Percentiles rank a stretch among this genome's conserved stretches.
Evolutionary conservation across 140 eudicot species (phyloP).

Genomic region (Anethum foeniculum): DNA sequence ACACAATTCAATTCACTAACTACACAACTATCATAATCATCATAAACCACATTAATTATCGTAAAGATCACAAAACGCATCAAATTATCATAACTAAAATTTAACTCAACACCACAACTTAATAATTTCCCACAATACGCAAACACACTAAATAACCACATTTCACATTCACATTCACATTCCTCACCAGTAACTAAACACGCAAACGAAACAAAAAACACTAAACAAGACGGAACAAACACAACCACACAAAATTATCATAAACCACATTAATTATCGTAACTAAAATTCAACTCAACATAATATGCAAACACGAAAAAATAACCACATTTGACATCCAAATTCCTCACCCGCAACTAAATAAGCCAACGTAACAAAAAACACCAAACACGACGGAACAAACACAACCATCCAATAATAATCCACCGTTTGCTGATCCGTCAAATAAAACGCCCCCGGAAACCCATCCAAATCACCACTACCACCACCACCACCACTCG

Average conservation of each 20-base stretch:
- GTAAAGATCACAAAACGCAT: no score
- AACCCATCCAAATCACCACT: conserved; percentile 24
- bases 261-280: not conserved
- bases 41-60: no score
- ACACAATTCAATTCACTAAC: not conserved
- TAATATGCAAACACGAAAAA: not conserved
- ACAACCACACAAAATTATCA: conserved; percentile 56
- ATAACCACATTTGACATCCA: not conserved
- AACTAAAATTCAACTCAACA: not conserved
- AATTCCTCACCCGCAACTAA: conserved; percentile 60
- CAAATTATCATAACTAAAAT: no score
- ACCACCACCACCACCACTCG: conserved; percentile 8
- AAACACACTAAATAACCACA: no score
- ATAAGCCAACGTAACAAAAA: conserved; percentile 36
- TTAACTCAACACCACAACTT: not conserved
- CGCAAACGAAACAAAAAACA: no score
- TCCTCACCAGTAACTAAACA: no score
- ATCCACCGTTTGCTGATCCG: conserved; percentile 91
- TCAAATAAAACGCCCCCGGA: conserved; percentile 49
- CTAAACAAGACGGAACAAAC: conserved; percentile 53
- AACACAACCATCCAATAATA: conserved; percentile 90
- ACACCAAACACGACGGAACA: conserved; percentile 53
- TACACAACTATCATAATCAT: no score
- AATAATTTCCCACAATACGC: no score
- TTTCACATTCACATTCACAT: no score